Evolutionary conservation across 1,284 basidiomycete species (phyloP).

Genomic region (Cryptococcus floricola): DNA sequence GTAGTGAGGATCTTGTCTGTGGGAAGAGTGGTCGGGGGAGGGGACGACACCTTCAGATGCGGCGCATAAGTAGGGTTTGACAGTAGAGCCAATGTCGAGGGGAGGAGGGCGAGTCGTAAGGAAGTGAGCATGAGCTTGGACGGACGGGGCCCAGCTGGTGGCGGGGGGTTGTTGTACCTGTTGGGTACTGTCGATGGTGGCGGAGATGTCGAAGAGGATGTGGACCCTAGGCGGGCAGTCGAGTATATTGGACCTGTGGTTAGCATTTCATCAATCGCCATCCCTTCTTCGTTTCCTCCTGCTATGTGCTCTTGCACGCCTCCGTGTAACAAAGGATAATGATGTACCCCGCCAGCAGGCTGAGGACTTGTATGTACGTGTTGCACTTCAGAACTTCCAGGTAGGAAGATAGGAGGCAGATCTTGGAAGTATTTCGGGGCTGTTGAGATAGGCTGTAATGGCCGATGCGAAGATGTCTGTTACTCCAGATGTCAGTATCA

Average conservation of each 20-base stretch:
- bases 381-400: background rate
- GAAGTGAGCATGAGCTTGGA: background rate
- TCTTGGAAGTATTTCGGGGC: background rate
- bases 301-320: too few relatives aligned
- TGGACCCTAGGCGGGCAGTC: too few relatives aligned
- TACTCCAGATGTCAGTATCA: background rate
- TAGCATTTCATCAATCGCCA: too few relatives aligned
- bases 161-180: background rate
- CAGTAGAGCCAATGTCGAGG: constrained; percentile 1
- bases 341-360: background rate
- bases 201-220: too few relatives aligned
- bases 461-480: background rate
- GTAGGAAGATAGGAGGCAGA: background rate
- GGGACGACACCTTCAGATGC: background rate
- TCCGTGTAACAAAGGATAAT: too few relatives aligned
- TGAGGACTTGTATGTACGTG: background rate
- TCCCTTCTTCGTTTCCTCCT: too few relatives aligned
- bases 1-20: background rate
- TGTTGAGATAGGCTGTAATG: background rate
- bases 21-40: background rate
- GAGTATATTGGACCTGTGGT: too few relatives aligned
- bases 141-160: background rate
- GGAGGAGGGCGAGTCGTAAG: background rate
- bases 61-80: background rate
- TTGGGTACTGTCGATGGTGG: background rate